Evolutionary conservation across 352 stramenopile genomes (phyloP).

Genomic region (Phytophthora gonapodyides): DNA sequence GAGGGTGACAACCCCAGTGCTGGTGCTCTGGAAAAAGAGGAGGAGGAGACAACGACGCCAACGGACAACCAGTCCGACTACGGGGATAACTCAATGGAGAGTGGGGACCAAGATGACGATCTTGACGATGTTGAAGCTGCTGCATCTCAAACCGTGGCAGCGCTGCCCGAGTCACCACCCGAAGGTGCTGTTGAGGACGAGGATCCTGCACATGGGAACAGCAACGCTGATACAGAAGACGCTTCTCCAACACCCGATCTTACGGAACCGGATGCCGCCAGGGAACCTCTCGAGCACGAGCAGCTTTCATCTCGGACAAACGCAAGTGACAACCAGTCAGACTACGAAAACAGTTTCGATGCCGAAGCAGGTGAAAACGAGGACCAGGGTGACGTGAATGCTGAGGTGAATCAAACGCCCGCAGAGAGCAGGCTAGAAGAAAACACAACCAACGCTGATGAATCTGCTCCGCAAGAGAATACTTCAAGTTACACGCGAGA

Average conservation of each 20-base stretch:
- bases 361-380: constrained; percentile 31
- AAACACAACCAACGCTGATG: neutral
- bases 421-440: neutral
- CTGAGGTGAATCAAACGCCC: neutral
- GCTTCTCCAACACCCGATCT: neutral
- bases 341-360: constrained; percentile 62
- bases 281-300: neutral
- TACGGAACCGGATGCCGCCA: neutral
- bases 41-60: neutral
- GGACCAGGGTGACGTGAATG: neutral
- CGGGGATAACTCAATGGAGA: constrained; percentile 9
- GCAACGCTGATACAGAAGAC: neutral
- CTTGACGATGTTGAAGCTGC: constrained; percentile 7
- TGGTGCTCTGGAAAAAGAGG: neutral
- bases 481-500: neutral
- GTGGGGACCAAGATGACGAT: neutral
- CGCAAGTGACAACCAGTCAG: constrained; percentile 15
- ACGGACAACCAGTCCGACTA: constrained; percentile 24
- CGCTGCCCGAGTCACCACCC: neutral
- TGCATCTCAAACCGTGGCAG: neutral
- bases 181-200: neutral
- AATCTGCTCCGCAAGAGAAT: constrained; percentile 3
- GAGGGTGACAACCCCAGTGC: neutral
- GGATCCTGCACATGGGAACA: constrained; percentile 2
- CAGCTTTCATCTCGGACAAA: constrained; percentile 15